Evolutionary conservation across 352 stramenopile genomes (phyloP).

Genomic region (Phytophthora hybrid): DNA sequence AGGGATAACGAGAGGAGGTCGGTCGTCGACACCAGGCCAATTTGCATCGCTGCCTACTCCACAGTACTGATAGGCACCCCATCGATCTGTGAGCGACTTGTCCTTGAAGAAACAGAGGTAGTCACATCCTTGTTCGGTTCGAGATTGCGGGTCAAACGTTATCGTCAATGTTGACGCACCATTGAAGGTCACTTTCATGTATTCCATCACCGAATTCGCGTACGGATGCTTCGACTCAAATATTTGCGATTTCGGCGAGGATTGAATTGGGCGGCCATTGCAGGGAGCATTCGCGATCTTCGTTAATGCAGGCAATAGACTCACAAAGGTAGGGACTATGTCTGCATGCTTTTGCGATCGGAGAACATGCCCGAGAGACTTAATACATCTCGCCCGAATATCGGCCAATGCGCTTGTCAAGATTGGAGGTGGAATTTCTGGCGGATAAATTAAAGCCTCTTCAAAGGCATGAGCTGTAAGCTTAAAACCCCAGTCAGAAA

Average conservation of each 20-base stretch:
- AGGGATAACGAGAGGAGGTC: conserved; percentile 75
- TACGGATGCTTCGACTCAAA: conserved; percentile 92
- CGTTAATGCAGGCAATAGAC: conserved; percentile 46
- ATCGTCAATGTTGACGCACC: conserved; percentile 70
- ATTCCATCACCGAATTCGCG: conserved; percentile 77
- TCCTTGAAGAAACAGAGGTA: conserved; percentile 91
- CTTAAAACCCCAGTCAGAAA: conserved; percentile 85
- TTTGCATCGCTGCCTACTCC: conserved; percentile 75
- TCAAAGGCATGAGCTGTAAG: conserved; percentile 76
- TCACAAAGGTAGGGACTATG: conserved; percentile 23
- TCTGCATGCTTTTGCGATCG: conserved; percentile 23
- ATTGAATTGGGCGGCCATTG: conserved; percentile 58
- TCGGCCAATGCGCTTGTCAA: conserved; percentile 56
- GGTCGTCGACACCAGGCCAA: conserved; percentile 76
- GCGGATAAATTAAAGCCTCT: conserved; percentile 56
- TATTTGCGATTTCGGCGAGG: conserved; percentile 58
- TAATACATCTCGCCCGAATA: conserved; percentile 66
- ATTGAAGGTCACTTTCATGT: conserved; percentile 82
- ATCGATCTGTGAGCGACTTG: conserved; percentile 67
- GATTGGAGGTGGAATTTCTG: conserved; percentile 61
- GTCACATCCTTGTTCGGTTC: conserved; percentile 78
- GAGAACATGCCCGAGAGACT: conserved; percentile 52
- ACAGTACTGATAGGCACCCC: conserved; percentile 73
- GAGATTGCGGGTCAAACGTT: conserved; percentile 74
- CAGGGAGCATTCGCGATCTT: conserved; percentile 56